These are phyloP conservation scores for Acacia concinna DNA, from an alignment of 331 rosid species.

Conservation along the genomic window DNA sequence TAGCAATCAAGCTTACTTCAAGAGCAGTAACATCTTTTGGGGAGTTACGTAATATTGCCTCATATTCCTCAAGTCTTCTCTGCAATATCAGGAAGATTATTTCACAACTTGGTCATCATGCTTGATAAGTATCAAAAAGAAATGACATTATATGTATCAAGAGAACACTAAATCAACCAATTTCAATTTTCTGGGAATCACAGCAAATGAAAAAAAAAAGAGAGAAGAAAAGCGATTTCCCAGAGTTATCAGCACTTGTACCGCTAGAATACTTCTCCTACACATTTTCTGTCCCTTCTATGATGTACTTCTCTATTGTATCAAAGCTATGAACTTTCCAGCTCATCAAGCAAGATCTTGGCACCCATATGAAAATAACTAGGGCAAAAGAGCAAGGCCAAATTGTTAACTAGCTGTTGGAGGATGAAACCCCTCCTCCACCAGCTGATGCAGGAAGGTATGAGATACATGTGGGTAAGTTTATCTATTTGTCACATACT, in stretches of 20 bases:
- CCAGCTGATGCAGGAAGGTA: background rate
- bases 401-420: background rate
- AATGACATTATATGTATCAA: background rate
- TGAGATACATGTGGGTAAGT: background rate
- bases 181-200: background rate
- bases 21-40: conserved; percentile 84
- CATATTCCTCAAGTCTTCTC: conserved; percentile 75
- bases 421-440: background rate
- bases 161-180: background rate
- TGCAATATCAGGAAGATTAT: conserved; percentile 48
- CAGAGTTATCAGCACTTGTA: background rate
- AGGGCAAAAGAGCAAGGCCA: background rate
- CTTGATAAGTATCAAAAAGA: background rate
- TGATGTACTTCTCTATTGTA: conserved; percentile 4
- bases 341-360: conserved; percentile 6
- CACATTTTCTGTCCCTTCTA: conserved; percentile 3
- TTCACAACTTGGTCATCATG: conserved; percentile 15
- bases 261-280: background rate
- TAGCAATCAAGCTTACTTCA: conserved; percentile 62
- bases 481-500: background rate
- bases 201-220: background rate
- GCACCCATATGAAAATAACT: background rate
- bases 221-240: background rate
- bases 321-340: conserved; percentile 3
- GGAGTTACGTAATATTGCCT: conserved; percentile 58